phyloP scores from a whole-genome alignment of 768 basidiomycete genomes.

The Leucocoprinus birnbaumii region DNA sequence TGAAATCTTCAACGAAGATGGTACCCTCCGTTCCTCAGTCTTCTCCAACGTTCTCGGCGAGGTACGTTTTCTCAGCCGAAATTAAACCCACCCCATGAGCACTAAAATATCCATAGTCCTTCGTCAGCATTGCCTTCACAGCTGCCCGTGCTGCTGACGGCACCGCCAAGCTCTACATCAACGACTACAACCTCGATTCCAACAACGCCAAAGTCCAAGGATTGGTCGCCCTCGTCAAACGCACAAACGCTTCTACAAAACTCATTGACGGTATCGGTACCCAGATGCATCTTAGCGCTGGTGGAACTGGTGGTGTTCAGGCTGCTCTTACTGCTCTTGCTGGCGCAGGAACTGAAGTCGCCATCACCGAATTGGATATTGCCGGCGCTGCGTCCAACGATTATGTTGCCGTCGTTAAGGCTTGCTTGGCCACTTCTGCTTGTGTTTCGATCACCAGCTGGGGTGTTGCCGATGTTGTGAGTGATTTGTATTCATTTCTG shows the following conservation, averaged over 20 bases:
- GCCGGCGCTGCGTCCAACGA: slow-evolving; percentile 33
- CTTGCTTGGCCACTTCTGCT: slow-evolving; percentile 38
- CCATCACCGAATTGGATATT: slow-evolving; percentile 49
- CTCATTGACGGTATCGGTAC: slow-evolving; percentile 51
- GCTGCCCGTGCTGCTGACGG: slow-evolving; percentile 42
- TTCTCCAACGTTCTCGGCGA: slow-evolving; percentile 41
- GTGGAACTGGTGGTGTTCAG: slow-evolving; percentile 28
- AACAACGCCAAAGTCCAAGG: slow-evolving; percentile 43
- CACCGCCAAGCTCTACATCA: slow-evolving; percentile 34
- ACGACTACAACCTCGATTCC: slow-evolving; percentile 50
- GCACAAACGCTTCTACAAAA: slow-evolving; percentile 32
- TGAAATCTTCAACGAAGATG: slow-evolving; percentile 46
- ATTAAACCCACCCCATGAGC: not conserved
- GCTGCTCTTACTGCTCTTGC: slow-evolving; percentile 42
- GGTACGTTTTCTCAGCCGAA: slow-evolving; percentile 3
- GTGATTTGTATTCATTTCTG: slow-evolving; percentile 12
- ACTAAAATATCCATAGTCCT: slow-evolving; percentile 24
- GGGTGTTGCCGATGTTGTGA: slow-evolving; percentile 46
- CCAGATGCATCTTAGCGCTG: slow-evolving; percentile 40
- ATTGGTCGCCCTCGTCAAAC: slow-evolving; percentile 37
- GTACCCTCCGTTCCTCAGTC: slow-evolving; percentile 34
- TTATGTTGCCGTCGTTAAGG: slow-evolving; percentile 41
- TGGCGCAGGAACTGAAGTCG: slow-evolving; percentile 41
- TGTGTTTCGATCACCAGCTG: slow-evolving; percentile 48
- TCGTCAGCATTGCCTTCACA: slow-evolving; percentile 43